Evolutionary conservation across 2,329 filamentous ascomycete species (phyloP).

Genomic region (Incumbomyces lentus): DNA sequence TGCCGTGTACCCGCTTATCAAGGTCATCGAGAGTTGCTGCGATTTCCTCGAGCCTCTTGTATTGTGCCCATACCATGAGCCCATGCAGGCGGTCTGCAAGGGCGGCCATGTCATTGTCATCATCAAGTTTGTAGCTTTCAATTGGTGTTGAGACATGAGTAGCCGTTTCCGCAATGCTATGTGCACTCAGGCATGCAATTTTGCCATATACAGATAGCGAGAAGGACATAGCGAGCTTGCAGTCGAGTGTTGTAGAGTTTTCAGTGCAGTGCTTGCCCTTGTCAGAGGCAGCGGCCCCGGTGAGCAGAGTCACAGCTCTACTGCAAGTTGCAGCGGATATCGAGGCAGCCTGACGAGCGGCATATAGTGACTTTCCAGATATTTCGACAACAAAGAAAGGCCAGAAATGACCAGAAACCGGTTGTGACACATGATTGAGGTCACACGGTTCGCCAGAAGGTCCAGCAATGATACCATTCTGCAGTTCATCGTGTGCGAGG

Average conservation of each 20-base stretch:
- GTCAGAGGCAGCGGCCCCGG: constrained; percentile 10
- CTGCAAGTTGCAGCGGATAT: constrained; percentile 18
- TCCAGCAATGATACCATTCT: constrained; percentile 19
- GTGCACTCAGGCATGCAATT: constrained; percentile 15
- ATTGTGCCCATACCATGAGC: constrained; percentile 17
- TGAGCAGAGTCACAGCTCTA: constrained; percentile 18
- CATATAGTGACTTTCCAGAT: constrained; percentile 14
- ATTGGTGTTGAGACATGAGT: constrained; percentile 13
- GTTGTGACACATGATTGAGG: constrained; percentile 18
- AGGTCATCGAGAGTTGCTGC: constrained; percentile 13
- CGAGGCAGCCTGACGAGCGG: constrained; percentile 14
- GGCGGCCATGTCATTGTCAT: constrained; percentile 14
- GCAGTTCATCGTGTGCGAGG: constrained; percentile 14
- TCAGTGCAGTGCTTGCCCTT: constrained; percentile 6
- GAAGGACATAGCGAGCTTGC: constrained; percentile 17
- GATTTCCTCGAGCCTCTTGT: constrained; percentile 15
- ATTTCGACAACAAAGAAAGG: constrained; percentile 19
- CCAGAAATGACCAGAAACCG: constrained; percentile 16
- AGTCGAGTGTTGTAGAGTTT: constrained; percentile 11
- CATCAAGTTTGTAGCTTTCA: constrained; percentile 14
- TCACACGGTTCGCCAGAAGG: constrained; percentile 15
- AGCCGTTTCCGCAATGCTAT: constrained; percentile 15
- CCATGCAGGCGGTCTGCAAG: constrained; percentile 13
- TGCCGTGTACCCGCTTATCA: neutral
- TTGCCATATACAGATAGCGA: constrained; percentile 18